A percentile compares a stretch with the other conserved stretches of the same genome.
These are phyloP conservation scores for Podila verticillata DNA, from an alignment of 192 early-diverging fungal genomes.

Conservation along the genomic window DNA sequence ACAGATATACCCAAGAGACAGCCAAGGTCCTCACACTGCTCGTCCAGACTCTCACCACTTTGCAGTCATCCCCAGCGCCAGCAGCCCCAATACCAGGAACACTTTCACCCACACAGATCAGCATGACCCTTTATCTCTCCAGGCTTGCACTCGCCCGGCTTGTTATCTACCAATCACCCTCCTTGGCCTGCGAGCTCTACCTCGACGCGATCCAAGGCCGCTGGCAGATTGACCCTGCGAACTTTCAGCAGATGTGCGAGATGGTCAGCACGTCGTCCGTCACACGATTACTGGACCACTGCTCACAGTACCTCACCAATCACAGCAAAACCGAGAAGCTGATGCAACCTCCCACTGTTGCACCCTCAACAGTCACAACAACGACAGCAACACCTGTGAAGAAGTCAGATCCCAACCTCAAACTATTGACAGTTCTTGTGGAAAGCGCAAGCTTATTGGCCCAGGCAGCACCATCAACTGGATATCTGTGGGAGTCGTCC, in stretches of 20 bases:
- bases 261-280: slow-evolving; percentile 22
- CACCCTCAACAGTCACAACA: neutral
- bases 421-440: slow-evolving; percentile 18
- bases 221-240: slow-evolving; percentile 46
- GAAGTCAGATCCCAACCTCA: slow-evolving; percentile 40
- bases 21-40: slow-evolving; percentile 42
- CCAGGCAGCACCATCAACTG: neutral
- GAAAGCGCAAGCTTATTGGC: slow-evolving; percentile 25
- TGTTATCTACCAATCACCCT: slow-evolving; percentile 29
- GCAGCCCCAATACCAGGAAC: slow-evolving; percentile 11
- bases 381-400: neutral
- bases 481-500: neutral
- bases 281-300: slow-evolving; percentile 7
- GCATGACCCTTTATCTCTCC: slow-evolving; percentile 46
- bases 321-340: slow-evolving; percentile 41
- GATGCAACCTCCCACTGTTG: neutral
- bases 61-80: slow-evolving; percentile 8
- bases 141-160: slow-evolving; percentile 54
- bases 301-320: slow-evolving; percentile 4
- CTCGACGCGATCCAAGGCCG: slow-evolving; percentile 48
- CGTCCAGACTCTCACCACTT: slow-evolving; percentile 23
- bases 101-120: slow-evolving; percentile 46
- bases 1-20: slow-evolving; percentile 36
- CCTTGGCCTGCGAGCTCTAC: slow-evolving; percentile 27
- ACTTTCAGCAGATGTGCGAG: slow-evolving; percentile 40